Evolutionary conservation across 192 early-diverging fungal species (phyloP).

Genomic region (Gorgonomyces haynaldii): DNA sequence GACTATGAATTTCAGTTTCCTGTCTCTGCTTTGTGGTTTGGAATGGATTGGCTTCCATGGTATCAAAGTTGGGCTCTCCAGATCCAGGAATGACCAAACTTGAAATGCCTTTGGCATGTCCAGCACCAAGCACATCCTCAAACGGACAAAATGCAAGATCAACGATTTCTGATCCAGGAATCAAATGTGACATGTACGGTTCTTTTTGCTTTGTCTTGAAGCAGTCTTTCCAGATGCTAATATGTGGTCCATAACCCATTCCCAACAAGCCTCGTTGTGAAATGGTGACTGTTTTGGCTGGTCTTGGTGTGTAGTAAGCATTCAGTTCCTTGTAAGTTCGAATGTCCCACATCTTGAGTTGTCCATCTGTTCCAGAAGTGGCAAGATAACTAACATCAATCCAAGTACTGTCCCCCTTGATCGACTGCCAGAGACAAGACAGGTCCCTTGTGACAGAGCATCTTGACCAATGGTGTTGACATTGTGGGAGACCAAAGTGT

Average conservation of each 20-base stretch:
- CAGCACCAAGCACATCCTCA: slow-evolving; percentile 87
- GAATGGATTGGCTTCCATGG: slow-evolving; percentile 82
- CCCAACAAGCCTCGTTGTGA: slow-evolving; percentile 75
- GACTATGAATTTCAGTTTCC: slow-evolving; percentile 72
- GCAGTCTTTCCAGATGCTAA: slow-evolving; percentile 83
- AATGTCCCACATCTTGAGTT: slow-evolving; percentile 88
- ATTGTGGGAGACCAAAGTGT: slow-evolving; percentile 85
- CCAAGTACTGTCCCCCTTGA: slow-evolving; percentile 46
- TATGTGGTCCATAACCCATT: slow-evolving; percentile 68
- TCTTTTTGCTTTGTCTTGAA: slow-evolving; percentile 57
- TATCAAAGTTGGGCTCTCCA: slow-evolving; percentile 98
- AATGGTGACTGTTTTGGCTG: slow-evolving; percentile 70
- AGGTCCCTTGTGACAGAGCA: slow-evolving; percentile 84
- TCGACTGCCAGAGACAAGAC: slow-evolving; percentile 79
- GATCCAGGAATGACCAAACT: slow-evolving; percentile 77
- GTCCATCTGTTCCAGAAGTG: slow-evolving; percentile 79
- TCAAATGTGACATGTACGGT: slow-evolving; percentile 80
- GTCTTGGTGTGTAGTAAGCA: slow-evolving; percentile 64
- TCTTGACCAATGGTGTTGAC: slow-evolving; percentile 77
- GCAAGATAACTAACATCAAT: too few species aligned
- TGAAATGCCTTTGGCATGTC: slow-evolving; percentile 65
- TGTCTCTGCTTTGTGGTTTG: slow-evolving; percentile 80
- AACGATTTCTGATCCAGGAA: slow-evolving; percentile 38
- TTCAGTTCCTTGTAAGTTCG: slow-evolving; percentile 70
- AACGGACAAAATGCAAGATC: slow-evolving; percentile 76